A percentile compares a stretch with the other conserved stretches of the same genome.
Evolutionary conservation across 176 grass and related monocot species (phyloP).

Genomic region (Aegilops speltoides): DNA sequence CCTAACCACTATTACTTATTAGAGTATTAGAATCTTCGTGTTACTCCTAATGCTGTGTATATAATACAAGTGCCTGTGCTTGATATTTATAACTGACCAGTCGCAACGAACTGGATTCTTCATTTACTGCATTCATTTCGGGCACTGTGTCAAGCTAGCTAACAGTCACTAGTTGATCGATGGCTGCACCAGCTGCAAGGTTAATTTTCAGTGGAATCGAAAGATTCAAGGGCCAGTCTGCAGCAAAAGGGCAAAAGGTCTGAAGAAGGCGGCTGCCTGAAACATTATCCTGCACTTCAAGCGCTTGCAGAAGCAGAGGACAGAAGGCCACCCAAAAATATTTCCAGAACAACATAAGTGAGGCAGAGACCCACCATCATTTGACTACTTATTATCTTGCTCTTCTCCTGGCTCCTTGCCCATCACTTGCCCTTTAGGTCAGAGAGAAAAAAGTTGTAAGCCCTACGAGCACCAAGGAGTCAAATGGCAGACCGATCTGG

Average conservation of each 20-base stretch:
- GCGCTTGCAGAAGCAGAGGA: conserved; percentile 24
- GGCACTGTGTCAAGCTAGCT: conserved; percentile 11
- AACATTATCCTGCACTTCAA: conserved; percentile 42
- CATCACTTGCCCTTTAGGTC: conserved; percentile 38
- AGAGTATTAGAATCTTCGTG: background rate
- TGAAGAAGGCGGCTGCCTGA: conserved; percentile 8
- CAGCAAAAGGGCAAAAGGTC: conserved; percentile 9
- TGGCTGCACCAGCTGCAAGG: background rate
- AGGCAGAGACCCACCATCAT: conserved; percentile 22
- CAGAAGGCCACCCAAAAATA: background rate
- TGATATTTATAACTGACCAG: background rate
- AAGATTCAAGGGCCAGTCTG: conserved; percentile 8
- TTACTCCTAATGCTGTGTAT: background rate
- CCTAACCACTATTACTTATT: conserved; percentile 8
- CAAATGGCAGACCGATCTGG: conserved; percentile 50
- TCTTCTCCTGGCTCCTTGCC: conserved; percentile 5
- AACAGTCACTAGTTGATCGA: background rate
- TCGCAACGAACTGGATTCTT: background rate
- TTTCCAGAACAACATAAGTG: conserved; percentile 27
- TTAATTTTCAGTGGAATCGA: conserved; percentile 17
- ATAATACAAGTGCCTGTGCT: background rate
- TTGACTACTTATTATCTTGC: conserved; percentile 29
- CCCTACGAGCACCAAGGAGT: conserved; percentile 46
- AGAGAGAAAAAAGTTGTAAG: conserved; percentile 31
- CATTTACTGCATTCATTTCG: background rate